Base-by-base conservation (phyloP, 768 basidiomycete genomes). In the Pleurotus citrinopileatus region DNA sequence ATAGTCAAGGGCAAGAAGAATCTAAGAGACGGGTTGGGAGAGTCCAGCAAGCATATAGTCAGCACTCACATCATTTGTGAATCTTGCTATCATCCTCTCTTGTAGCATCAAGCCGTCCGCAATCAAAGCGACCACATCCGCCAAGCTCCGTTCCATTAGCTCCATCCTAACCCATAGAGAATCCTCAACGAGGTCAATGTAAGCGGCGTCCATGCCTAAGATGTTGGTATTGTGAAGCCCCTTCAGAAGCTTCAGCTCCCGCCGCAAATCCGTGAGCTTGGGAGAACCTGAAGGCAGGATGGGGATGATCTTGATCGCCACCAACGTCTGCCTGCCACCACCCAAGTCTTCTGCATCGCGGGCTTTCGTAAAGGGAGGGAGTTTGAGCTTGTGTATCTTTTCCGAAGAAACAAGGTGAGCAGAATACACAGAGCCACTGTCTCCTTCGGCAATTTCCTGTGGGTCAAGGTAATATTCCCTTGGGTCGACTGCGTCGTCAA, bases 111-210 rank as follows among this genome's bases (percentile, higher is more conserved):
- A 66, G 0, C 88, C 89, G 56, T 81, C 74, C 10, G 72, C 78
- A 5, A 80, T 81, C 17, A 91, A 67, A 13, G 74, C 81, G 13
- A 93, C 75, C 42, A 94, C 78, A 65, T 94, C 91, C 60, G 91
- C 91, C 59, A 94, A 71, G 64, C 89, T 91, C 57, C 90, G 77
- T 61, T 91, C 89, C 91, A 94, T 91, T 27, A 93, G 79, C 66
- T 92, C 90, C 91, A 94, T 94, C 57, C 86, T 74, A 45, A 94
- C 86, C 91, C 91, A 94, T 32, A 94, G 67, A 55, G 83, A 79
- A 57, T 82, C 81, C 54, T 84, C 84, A 29, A 73, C 72, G 3
- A 85, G 64, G 60, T 86, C 82, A 25, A 89, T 83, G 66, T 89
- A 90, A 20, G 90, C 67, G 40, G 77, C 81, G 61, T 90, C 88